These are phyloP conservation scores for Ampelomyces quisqualis DNA, from an alignment of 2,329 filamentous ascomycete genomes.

Conservation along the genomic window DNA sequence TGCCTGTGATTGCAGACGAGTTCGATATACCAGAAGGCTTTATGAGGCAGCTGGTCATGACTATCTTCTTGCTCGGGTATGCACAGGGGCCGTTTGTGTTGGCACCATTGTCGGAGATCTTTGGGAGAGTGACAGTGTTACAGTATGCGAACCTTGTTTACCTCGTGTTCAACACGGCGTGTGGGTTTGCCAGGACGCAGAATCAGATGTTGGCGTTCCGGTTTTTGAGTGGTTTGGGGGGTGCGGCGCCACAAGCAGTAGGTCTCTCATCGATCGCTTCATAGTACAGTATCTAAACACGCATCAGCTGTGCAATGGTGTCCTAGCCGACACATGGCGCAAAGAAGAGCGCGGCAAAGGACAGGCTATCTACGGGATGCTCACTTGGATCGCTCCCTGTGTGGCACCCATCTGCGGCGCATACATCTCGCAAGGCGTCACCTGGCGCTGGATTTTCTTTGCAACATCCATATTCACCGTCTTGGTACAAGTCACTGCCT, in stretches of 20 bases:
- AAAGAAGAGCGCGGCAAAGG: conserved; percentile 64
- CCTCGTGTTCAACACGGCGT: conserved; percentile 38
- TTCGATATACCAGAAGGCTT: conserved; percentile 35
- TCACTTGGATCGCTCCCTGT: conserved; percentile 63
- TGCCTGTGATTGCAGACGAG: conserved; percentile 33
- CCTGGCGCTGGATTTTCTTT: conserved; percentile 73
- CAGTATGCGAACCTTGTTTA: conserved; percentile 40
- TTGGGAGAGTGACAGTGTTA: conserved; percentile 37
- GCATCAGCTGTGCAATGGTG: conserved; percentile 35
- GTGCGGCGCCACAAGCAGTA: conserved; percentile 37
- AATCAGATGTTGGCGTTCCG: conserved; percentile 39
- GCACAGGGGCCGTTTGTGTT: conserved; percentile 42
- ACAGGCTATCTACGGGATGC: conserved; percentile 62
- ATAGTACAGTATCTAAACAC: conserved; percentile 4
- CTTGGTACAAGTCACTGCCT: conserved; percentile 59
- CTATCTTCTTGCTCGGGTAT: conserved; percentile 43
- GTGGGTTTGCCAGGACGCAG: conserved; percentile 35
- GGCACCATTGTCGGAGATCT: conserved; percentile 41
- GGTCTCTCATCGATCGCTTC: conserved; percentile 5
- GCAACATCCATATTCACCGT: conserved; percentile 63
- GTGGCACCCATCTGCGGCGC: conserved; percentile 49
- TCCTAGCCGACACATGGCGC: conserved; percentile 56
- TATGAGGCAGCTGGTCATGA: conserved; percentile 36
- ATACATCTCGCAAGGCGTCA: conserved; percentile 29
- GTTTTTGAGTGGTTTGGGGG: conserved; percentile 39